Base-by-base conservation (phyloP, 2,329 filamentous ascomycete genomes). In the Cadophora sp. region DNA sequence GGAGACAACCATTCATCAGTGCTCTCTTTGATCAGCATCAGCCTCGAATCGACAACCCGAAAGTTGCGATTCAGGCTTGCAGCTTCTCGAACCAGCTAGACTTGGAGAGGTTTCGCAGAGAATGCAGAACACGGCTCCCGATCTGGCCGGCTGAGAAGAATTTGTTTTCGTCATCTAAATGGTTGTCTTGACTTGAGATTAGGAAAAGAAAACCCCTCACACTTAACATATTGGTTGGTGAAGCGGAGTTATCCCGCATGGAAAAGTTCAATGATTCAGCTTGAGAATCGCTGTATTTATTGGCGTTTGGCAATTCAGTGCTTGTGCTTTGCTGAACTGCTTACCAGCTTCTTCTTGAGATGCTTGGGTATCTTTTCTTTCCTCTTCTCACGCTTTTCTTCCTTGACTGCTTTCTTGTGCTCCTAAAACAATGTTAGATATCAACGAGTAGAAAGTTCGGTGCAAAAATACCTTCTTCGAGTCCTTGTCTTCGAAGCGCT, bases 331-430 rank as follows among this genome's bases (percentile, higher is more conserved):
- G 75, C 73, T 11, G 75, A 75, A 70, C 83, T 83, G 65, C 84
- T 85, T 30, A 97, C 87, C 66, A 97, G 80, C 78, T 91, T 92
- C 84, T 97, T 98, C 86, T 99, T 99, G 41, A 97, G 72, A 77
- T 96, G 89, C 81, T 99, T 99, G 0, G 96, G 95, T 81, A 99
- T 97, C 84, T 99, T 99, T 4, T 92, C 91, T 79, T 95, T 93
- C 68, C 96, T 84, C 83, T 96, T 94, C 79, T 97, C 94, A 43
- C 93, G 89, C 82, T 97, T 97, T 75, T 94, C 95, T 76, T 97
- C 95, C 81, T 98, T 99, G 73, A 97, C 91, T 1, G 91, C 90
- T 78, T 88, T 87, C 79, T 99, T 99, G 79, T 97, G 96, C 71
- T 88, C 88, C 72, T 75, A 59, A 30, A 48, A 62, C 14, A 56